Base-by-base conservation (phyloP, 345 rosid species). In the Gossypium australe region DNA sequence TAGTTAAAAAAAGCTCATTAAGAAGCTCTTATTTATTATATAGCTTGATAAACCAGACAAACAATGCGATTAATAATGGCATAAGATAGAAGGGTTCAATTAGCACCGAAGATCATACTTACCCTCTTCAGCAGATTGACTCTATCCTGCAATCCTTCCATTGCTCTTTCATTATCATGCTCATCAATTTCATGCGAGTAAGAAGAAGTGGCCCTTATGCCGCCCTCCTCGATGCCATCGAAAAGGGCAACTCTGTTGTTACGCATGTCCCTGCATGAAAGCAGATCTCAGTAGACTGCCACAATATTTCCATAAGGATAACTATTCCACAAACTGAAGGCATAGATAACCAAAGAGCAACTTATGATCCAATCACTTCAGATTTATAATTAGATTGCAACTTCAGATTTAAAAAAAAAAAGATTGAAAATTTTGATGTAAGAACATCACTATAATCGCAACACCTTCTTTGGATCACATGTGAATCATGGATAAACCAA, bases 191-290 rank as follows among this genome's bases (percentile, higher is more conserved):
- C 98, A 73, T 90, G 97, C 25, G 92, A 88, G 85, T 89, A 94
- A 34, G 92, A 86, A 80, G 98, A 79, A 7, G 92, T 80, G 45
- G 94, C 94, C 85, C 97, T 87, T 76, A 94, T 90, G 80, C 98
- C 98, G 80, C 98, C 98, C 81, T 92, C 98, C 82, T 91, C 98
- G 9, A 92, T 87, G 67, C 97, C 97, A 82, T 94, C 97, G 83
- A 92, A 94, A 49, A 92, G 94, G 47, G 92, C 82, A 67, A 85
- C 82, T 85, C 90, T 90, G 71, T 78, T 85, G 76, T 82, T 88
- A 49, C 92, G 95, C 57, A 78, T 71, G 73, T 94, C 98, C 92
- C 97, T 92, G 84, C 51, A 77, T 2, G 5, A 38, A 76, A 62
- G 67, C 3, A 41, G 13, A 67, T 34, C 10, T 22, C 68, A 70